Evolutionary conservation across 2,329 filamentous ascomycete species (phyloP), one percentile per base, ranked within the genome.

Genomic region (Leptographium galeiforme): DNA sequence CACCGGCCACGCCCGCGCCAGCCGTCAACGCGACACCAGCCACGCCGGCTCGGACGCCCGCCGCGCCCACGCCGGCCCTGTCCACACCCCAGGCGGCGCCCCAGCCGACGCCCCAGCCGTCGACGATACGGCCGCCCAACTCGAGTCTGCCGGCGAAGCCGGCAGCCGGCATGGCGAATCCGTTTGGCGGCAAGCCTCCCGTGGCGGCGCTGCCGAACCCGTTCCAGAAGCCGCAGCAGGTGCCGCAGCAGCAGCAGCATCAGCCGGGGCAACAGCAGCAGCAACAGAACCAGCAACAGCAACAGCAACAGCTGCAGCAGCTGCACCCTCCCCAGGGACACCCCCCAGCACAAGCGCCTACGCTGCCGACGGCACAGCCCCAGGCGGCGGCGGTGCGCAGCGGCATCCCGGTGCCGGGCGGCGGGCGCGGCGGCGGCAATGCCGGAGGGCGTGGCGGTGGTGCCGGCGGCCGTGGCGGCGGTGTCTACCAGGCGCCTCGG

Each of bases 401-500:
- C 40, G 55, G 56, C 14, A 62, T 60, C 38, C 60, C 59, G 8
- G 54, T 59, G 6, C 60, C 61, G 6, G 56, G 59, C 16, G 56
- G 56, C 50, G 58, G 46, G 54, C 53, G 60, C 10, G 60, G 60
- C 14, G 59, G 58, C 4, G 53, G 55, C 19, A 53, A 53, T 48
- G 52, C 40, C 50, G 40, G 54, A 12, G 45, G 51, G 14, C 53
- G 58, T n/a, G 55, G 56, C 14, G 56, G 59, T 10, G 49, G 48
- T 12, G 48, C 25, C 4, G 58, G 58, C 8, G 59, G 56, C 4
- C 50, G 57, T 8, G 57, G 60, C 38, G 61, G 63, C 30, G 60
- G 63, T 10, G 56, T 62, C 1, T 63, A 64, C 38, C 63, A 64
- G 48, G 56, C 59, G 30, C 62, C 61, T 3, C 59, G 61, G 6